These are phyloP conservation scores for Melampsora allii-populina DNA, from an alignment of 1,284 basidiomycete species.

Conservation along the genomic window DNA sequence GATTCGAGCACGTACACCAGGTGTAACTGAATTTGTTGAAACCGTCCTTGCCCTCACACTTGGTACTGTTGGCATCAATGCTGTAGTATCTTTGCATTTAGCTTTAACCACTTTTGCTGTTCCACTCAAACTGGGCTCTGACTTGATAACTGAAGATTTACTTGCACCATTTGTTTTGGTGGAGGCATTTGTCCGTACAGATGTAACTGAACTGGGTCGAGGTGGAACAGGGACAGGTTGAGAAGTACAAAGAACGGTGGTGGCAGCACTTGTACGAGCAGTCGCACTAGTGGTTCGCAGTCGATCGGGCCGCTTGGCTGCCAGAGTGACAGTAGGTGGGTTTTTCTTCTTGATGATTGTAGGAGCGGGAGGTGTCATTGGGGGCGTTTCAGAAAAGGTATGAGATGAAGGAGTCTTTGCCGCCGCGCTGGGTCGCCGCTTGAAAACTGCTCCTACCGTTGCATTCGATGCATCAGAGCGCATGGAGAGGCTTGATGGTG, in stretches of 20 bases:
- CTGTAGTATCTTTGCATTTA: background rate
- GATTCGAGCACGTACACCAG: background rate
- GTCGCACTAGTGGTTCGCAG: slow-evolving; percentile 40
- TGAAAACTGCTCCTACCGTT: slow-evolving; percentile 1
- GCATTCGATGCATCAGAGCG: slow-evolving; percentile 18
- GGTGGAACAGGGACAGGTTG: background rate
- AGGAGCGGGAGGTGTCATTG: background rate
- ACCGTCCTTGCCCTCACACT: background rate
- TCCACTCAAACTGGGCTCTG: background rate
- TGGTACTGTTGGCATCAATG: background rate
- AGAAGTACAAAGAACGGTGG: background rate
- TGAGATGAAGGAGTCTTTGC: background rate
- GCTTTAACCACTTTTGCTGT: background rate
- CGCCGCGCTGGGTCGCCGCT: background rate
- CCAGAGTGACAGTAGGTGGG: background rate
- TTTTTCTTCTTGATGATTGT: background rate
- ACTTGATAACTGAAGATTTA: background rate
- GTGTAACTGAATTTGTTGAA: background rate
- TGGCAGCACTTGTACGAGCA: slow-evolving; percentile 9
- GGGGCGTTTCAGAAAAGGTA: too few relatives aligned
- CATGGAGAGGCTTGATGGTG: slow-evolving; percentile 33
- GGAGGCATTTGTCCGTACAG: slow-evolving; percentile 8
- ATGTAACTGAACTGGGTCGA: slow-evolving; percentile 19
- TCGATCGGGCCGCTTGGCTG: slow-evolving; percentile 9
- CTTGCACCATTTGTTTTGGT: slow-evolving; percentile 8